phyloP scores from a whole-genome alignment of 192 early-diverging fungal species.

The Pecoramyces ruminantium region DNA sequence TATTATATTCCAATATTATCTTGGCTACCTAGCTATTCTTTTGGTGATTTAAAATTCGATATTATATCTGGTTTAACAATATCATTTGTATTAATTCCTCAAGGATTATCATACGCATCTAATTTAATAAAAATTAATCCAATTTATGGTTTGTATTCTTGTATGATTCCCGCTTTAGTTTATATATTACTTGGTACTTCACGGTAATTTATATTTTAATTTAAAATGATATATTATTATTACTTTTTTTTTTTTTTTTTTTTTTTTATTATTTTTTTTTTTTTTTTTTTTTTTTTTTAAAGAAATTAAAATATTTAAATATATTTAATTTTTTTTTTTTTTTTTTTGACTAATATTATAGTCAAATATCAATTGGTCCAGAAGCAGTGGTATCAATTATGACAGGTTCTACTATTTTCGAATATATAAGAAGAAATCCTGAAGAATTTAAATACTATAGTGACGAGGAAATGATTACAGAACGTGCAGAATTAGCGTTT shows the following conservation, averaged over 20 bases:
- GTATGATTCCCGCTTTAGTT: conserved; percentile 61
- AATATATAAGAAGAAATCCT: conserved; percentile 12
- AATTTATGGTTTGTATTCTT: conserved; percentile 81
- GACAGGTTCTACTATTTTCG: conserved; percentile 42
- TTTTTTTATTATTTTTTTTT: neutral
- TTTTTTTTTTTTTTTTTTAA: neutral
- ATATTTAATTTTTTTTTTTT: neutral
- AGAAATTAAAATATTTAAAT: neutral
- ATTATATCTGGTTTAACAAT: neutral
- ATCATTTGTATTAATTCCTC: conserved; percentile 42
- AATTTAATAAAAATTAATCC: conserved; percentile 67
- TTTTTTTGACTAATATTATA: conserved; percentile 4
- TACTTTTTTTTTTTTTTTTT: conserved; percentile 2
- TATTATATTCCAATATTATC: neutral
- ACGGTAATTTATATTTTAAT: conserved; percentile 18
- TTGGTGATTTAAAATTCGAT: neutral
- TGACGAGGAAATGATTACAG: conserved; percentile 12
- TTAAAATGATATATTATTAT: neutral
- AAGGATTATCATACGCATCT: conserved; percentile 75
- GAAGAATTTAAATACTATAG: conserved; percentile 1
- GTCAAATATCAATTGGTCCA: conserved; percentile 86
- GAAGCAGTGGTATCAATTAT: conserved; percentile 86
- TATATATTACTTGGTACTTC: conserved; percentile 90
- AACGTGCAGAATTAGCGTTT: conserved; percentile 3
- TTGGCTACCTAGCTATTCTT: neutral